Percentiles rank a stretch among this genome's conserved stretches.
These are phyloP conservation scores for Cryptosporidium muris DNA, from an alignment of 169 alveolate species.

Conservation along the genomic window DNA sequence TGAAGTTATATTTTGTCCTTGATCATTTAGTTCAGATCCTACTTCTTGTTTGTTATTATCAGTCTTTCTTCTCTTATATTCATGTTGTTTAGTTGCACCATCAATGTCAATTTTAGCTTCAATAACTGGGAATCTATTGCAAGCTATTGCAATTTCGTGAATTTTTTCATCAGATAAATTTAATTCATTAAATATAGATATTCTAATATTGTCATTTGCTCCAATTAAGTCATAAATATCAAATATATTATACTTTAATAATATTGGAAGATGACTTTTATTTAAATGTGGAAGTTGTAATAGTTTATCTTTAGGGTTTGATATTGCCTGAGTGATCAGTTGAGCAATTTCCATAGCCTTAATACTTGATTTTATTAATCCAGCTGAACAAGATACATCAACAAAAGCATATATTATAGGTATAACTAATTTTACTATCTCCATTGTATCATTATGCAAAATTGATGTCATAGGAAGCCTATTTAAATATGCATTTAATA, in stretches of 20 bases:
- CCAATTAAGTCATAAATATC: slow-evolving; percentile 93
- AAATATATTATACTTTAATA: slow-evolving; percentile 79
- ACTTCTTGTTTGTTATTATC: slow-evolving; percentile 57
- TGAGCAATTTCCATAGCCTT: slow-evolving; percentile 96
- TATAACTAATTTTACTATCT: slow-evolving; percentile 79
- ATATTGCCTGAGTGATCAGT: slow-evolving; percentile 95
- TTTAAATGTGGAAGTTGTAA: slow-evolving; percentile 62
- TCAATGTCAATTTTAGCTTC: slow-evolving; percentile 76
- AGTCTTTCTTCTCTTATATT: slow-evolving; percentile 68
- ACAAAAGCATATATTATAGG: slow-evolving; percentile 94
- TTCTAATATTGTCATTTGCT: slow-evolving; percentile 95
- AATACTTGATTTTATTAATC: slow-evolving; percentile 93
- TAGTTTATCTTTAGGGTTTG: slow-evolving; percentile 86
- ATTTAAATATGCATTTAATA: slow-evolving; percentile 32
- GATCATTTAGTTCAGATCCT: slow-evolving; percentile 19
- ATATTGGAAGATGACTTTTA: slow-evolving; percentile 1
- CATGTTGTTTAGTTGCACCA: slow-evolving; percentile 63
- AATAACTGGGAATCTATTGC: slow-evolving; percentile 89
- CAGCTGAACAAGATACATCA: slow-evolving; percentile 95
- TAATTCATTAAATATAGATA: slow-evolving; percentile 78
- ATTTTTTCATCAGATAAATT: slow-evolving; percentile 83
- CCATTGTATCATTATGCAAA: slow-evolving; percentile 60
- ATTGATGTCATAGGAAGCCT: slow-evolving; percentile 6
- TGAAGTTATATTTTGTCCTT: slow-evolving; percentile 72
- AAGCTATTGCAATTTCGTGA: slow-evolving; percentile 83